Evolutionary conservation across 2,329 filamentous ascomycete species (phyloP).

Genomic region (Golovinomyces cichoracearum): DNA sequence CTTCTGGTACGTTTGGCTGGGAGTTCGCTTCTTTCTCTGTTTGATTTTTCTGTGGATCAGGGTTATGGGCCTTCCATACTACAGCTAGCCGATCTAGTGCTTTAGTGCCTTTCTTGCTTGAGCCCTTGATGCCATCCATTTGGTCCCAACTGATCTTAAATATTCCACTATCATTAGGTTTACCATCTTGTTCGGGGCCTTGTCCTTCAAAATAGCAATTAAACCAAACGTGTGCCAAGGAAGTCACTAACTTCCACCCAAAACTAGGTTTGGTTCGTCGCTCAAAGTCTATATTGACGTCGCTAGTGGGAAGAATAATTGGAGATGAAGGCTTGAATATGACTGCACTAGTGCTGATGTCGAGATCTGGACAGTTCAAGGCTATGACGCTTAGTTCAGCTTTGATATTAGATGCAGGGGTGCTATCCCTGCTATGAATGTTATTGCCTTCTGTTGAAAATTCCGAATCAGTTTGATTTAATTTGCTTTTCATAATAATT

Average conservation of each 20-base stretch:
- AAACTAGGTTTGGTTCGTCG: conserved; percentile 55
- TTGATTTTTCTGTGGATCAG: conserved; percentile 11
- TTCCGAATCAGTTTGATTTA: too few relatives aligned
- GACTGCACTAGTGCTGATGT: conserved; percentile 42
- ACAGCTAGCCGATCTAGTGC: conserved; percentile 64
- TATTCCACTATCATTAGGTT: conserved; percentile 40
- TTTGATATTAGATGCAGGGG: neutral
- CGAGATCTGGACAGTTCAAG: conserved; percentile 17
- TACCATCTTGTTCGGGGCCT: conserved; percentile 40
- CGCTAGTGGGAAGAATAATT: conserved; percentile 50
- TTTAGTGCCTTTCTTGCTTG: conserved; percentile 50
- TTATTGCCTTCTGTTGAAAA: neutral
- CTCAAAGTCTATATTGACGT: conserved; percentile 77
- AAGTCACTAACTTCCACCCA: conserved; percentile 70
- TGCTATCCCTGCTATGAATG: neutral
- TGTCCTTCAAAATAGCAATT: conserved; percentile 78
- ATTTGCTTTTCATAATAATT: conserved; percentile 26
- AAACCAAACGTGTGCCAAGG: conserved; percentile 90
- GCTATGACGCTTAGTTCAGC: conserved; percentile 2
- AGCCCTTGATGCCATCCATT: conserved; percentile 91
- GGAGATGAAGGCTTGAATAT: conserved; percentile 48
- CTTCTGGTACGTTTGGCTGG: conserved; percentile 44
- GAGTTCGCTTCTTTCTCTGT: conserved; percentile 38
- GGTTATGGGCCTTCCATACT: conserved; percentile 39
- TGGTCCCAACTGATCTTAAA: conserved; percentile 48